Evolutionary conservation across 441 rosid species (phyloP).

Genomic region (Syzygium syzygioides): DNA sequence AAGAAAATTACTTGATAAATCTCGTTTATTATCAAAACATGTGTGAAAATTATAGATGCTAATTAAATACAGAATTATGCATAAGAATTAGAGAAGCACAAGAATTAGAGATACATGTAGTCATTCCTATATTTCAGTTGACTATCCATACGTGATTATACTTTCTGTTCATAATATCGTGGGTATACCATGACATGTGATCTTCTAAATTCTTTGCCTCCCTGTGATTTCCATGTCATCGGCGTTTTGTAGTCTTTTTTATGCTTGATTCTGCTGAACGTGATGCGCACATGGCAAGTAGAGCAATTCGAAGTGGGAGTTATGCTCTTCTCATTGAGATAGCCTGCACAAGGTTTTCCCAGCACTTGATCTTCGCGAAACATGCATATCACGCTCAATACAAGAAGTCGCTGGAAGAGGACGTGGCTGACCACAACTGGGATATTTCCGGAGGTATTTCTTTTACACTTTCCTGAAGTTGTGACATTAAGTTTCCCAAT

Average conservation of each 20-base stretch:
- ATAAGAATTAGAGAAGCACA: no score
- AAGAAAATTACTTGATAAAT: no score
- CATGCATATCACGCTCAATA: constrained; percentile 72
- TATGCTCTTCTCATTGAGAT: constrained; percentile 80
- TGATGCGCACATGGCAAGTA: constrained; percentile 67
- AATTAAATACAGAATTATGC: no score
- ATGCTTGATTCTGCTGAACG: constrained; percentile 65
- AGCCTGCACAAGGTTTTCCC: constrained; percentile 74
- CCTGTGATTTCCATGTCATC: neutral
- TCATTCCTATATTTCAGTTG: no score
- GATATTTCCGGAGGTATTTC: constrained; percentile 60
- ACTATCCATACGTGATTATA: no score
- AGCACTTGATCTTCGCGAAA: constrained; percentile 46
- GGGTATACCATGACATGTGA: no score
- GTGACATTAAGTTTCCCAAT: neutral
- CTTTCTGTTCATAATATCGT: no score
- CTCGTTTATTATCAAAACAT: no score
- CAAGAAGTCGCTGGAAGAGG: constrained; percentile 88
- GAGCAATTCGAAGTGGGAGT: constrained; percentile 43
- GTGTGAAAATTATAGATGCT: no score
- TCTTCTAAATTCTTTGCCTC: neutral
- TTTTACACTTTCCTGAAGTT: neutral
- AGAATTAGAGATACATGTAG: no score
- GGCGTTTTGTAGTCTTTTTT: constrained; percentile 59
- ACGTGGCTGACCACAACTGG: constrained; percentile 61